Conservation (phyloP, 495 filamentous ascomycete species). For the Diplogelasinospora grovesii region DNA sequence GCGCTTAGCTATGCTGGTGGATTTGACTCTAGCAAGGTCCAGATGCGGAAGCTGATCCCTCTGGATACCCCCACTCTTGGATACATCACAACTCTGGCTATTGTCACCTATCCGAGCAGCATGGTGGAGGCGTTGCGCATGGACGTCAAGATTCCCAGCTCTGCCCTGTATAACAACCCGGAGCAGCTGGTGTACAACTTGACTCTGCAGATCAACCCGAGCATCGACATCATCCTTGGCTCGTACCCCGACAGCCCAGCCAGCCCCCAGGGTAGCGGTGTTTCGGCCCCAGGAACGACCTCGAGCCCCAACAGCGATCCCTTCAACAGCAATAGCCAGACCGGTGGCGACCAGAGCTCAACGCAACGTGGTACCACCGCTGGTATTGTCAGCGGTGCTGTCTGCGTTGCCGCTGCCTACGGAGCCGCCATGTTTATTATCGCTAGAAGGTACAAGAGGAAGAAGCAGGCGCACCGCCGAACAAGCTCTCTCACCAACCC, state of each 20-base stretch:
- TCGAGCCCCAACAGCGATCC: constrained; percentile 26
- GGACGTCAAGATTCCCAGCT: constrained; percentile 60
- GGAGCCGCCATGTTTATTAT: constrained; percentile 98
- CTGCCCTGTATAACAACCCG: constrained; percentile 65
- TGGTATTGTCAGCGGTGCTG: constrained; percentile 71
- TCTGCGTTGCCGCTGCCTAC: constrained; percentile 79
- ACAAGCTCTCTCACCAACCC: constrained; percentile 57
- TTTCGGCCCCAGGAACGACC: background rate
- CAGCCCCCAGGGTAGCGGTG: constrained; percentile 19
- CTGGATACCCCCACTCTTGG: constrained; percentile 66
- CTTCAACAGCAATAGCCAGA: constrained; percentile 26
- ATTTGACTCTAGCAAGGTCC: constrained; percentile 43
- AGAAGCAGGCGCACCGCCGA: constrained; percentile 72
- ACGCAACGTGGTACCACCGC: constrained; percentile 69
- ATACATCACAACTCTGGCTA: constrained; percentile 78
- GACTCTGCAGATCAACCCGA: constrained; percentile 74
- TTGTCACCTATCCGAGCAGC: constrained; percentile 63
- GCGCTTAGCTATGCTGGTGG: constrained; percentile 64
- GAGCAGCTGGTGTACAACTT: constrained; percentile 55
- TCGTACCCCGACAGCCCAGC: constrained; percentile 34
- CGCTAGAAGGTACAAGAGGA: constrained; percentile 86
- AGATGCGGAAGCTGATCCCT: constrained; percentile 68
- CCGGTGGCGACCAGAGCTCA: constrained; percentile 28
- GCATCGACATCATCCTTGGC: constrained; percentile 69
- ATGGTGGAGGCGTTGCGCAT: constrained; percentile 55